Percentiles rank a stretch among this genome's conserved stretches.
Evolutionary conservation across 2,329 filamentous ascomycete species (phyloP).

Genomic region (Botrytis elliptica): DNA sequence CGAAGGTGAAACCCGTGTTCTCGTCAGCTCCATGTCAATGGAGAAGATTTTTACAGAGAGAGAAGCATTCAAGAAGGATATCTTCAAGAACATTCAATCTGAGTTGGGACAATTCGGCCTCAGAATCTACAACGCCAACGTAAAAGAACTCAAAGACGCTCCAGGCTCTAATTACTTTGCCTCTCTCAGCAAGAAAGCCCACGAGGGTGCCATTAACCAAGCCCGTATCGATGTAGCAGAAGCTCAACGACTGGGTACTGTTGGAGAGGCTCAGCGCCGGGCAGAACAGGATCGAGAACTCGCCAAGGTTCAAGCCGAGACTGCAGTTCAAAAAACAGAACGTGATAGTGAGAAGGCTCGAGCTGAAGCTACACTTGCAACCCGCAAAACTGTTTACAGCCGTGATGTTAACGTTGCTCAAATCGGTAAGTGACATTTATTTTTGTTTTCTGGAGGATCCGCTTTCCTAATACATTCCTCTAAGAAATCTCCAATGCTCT

Average conservation of each 20-base stretch:
- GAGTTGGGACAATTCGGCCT: constrained; percentile 81
- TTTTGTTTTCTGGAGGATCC: background rate
- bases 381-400: constrained; percentile 68
- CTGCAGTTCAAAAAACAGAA: constrained; percentile 71
- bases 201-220: constrained; percentile 82
- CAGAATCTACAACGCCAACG: constrained; percentile 69
- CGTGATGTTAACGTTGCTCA: constrained; percentile 74
- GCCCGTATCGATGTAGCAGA: constrained; percentile 66
- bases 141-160: constrained; percentile 84
- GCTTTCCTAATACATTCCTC: background rate
- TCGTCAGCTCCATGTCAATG: constrained; percentile 76
- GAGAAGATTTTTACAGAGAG: constrained; percentile 62
- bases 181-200: constrained; percentile 77
- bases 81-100: constrained; percentile 55
- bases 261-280: constrained; percentile 74
- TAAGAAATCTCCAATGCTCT: background rate
- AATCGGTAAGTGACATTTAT: constrained; percentile 45
- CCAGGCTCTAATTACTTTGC: constrained; percentile 81
- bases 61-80: constrained; percentile 73
- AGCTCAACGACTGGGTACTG: constrained; percentile 64
- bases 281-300: constrained; percentile 83
- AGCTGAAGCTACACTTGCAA: constrained; percentile 74
- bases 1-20: constrained; percentile 79
- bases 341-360: constrained; percentile 77
- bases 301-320: constrained; percentile 83